phyloP scores from a whole-genome alignment of 192 early-diverging fungal species.

The Rhizophagus sp. region DNA sequence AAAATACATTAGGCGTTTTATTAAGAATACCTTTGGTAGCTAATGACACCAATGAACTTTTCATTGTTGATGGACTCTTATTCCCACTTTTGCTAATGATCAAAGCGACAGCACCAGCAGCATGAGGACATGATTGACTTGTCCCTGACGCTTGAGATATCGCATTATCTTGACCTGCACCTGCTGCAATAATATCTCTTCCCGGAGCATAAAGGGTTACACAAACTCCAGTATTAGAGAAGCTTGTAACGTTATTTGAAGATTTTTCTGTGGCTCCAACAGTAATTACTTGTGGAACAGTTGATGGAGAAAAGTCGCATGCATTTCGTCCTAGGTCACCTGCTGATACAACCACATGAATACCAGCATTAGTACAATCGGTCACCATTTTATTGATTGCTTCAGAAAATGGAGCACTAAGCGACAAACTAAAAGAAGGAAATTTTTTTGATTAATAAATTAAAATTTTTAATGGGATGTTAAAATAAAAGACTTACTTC shows the following conservation, averaged over 20 bases:
- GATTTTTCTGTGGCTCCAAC: slow-evolving; percentile 77
- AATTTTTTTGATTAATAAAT: not conserved
- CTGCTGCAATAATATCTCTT: slow-evolving; percentile 3
- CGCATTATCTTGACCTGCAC: not conserved
- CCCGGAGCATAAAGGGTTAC: slow-evolving; percentile 94
- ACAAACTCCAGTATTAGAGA: slow-evolving; percentile 88
- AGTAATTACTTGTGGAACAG: slow-evolving; percentile 60
- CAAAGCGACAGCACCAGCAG: slow-evolving; percentile 53
- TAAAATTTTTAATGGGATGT: slow-evolving; percentile 22
- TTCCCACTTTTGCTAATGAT: slow-evolving; percentile 1
- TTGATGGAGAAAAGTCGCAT: slow-evolving; percentile 47
- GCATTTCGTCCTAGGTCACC: slow-evolving; percentile 62
- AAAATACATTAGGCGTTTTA: slow-evolving; percentile 27
- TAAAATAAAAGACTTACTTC: slow-evolving; percentile 30
- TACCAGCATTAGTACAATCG: slow-evolving; percentile 41
- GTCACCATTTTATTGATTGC: slow-evolving; percentile 32
- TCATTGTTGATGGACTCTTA: not conserved
- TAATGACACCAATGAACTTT: not conserved
- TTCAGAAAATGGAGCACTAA: slow-evolving; percentile 36
- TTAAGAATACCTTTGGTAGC: slow-evolving; percentile 31
- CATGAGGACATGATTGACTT: slow-evolving; percentile 61
- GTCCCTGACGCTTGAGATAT: slow-evolving; percentile 53
- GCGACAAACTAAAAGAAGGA: slow-evolving; percentile 39
- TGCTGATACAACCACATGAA: slow-evolving; percentile 57
- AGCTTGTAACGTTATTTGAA: slow-evolving; percentile 72